Conservation (phyloP, 2,329 filamentous ascomycete genomes). For the Aspergillus sclerotialis region DNA sequence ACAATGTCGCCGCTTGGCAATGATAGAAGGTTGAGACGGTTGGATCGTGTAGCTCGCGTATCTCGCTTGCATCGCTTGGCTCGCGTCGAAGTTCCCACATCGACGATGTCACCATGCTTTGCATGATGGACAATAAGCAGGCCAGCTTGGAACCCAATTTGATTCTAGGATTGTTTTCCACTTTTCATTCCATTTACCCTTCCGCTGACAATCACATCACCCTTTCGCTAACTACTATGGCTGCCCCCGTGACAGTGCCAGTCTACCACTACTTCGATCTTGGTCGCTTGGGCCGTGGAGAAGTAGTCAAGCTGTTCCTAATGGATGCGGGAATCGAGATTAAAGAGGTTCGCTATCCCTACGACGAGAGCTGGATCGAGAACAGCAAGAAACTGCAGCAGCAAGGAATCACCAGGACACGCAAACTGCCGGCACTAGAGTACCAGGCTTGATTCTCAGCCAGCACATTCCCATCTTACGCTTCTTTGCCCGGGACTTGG, state of each 20-base stretch:
- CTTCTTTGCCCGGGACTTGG: slow-evolving; percentile 30
- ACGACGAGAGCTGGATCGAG: slow-evolving; percentile 19
- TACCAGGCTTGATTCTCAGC: slow-evolving; percentile 16
- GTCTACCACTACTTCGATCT: slow-evolving; percentile 20
- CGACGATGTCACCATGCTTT: too few relatives aligned
- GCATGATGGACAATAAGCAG: too few relatives aligned
- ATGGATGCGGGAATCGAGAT: slow-evolving; percentile 21
- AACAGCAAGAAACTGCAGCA: slow-evolving; percentile 20
- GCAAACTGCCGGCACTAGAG: slow-evolving; percentile 28
- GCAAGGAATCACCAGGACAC: slow-evolving; percentile 21
- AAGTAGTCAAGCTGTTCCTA: slow-evolving; percentile 24
- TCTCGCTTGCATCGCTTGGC: too few relatives aligned
- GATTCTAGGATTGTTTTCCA: too few relatives aligned
- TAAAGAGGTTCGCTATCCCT: slow-evolving; percentile 21
- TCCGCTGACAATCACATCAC: too few relatives aligned
- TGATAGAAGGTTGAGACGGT: too few relatives aligned
- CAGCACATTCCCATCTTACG: slow-evolving; percentile 29
- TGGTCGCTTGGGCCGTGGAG: slow-evolving; percentile 19
- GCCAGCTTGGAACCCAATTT: too few relatives aligned
- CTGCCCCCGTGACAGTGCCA: slow-evolving; percentile 3
- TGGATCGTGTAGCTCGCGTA: too few relatives aligned
- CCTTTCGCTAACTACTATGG: too few relatives aligned
- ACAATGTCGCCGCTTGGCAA: too few relatives aligned
- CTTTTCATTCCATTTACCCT: too few relatives aligned
- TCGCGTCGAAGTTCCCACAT: too few relatives aligned